phyloP scores from a whole-genome alignment of 78 protist species.

The slime mould (Dictyostelium discoideum) region dicty_2.7 NC_007089.4:1378501-1379000 shows the following conservation, averaged over 20 bases:
- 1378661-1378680: not conserved
- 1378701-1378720: not conserved
- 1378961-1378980: not conserved
- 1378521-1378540: not conserved
- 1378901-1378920: slow-evolving; percentile 45
- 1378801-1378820: not conserved
- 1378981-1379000: not conserved
- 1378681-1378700: not conserved
- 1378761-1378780: slow-evolving; percentile 49
- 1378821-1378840: slow-evolving; percentile 14
- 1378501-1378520: not conserved
- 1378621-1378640: not conserved
- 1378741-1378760: slow-evolving; percentile 53
- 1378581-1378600: not conserved
- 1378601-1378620: not conserved
- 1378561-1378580: slow-evolving; percentile 3
- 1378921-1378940: slow-evolving; percentile 9
- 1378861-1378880: slow-evolving; percentile 11
- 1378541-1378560: not conserved
- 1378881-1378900: slow-evolving; percentile 24
- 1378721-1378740: not conserved
- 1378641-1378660: not conserved
- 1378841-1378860: slow-evolving; percentile 20
- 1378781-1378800: not conserved
- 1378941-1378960: slow-evolving; percentile 7